These are phyloP conservation scores for Salix brachista DNA, from an alignment of 345 rosid species.

Conservation along the genomic window DNA sequence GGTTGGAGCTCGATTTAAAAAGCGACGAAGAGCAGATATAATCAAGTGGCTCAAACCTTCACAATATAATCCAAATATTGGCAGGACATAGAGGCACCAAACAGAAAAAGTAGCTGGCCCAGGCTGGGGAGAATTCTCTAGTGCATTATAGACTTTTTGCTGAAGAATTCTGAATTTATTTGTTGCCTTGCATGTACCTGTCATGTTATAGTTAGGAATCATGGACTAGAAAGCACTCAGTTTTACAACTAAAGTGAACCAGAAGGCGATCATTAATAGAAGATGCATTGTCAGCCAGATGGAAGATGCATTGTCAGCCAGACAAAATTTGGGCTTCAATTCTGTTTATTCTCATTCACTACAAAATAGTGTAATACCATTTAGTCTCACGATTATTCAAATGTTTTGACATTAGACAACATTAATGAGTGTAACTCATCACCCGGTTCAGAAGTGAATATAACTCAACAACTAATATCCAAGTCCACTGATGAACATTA, in stretches of 20 bases:
- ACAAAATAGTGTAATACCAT: not conserved
- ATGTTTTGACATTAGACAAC: not conserved
- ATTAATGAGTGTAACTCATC: not conserved
- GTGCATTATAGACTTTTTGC: conserved; percentile 53
- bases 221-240: not conserved
- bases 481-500: not conserved
- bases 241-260: not conserved
- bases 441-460: not conserved
- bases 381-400: too few species aligned
- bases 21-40: conserved; percentile 67
- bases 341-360: not conserved
- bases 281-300: not conserved
- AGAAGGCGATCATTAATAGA: not conserved
- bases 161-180: conserved; percentile 74
- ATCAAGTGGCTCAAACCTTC: conserved; percentile 96
- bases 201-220: not conserved
- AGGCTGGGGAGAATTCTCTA: conserved; percentile 63
- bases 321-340: not conserved
- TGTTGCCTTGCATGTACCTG: conserved; percentile 74
- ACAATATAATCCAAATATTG: conserved; percentile 53
- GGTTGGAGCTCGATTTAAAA: conserved; percentile 33
- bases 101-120: conserved; percentile 66
- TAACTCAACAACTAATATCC: not conserved
- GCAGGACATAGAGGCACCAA: conserved; percentile 66
- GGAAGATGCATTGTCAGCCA: not conserved